phyloP scores from a whole-genome alignment of 2,329 filamentous ascomycete genomes.

The Aspergillus arachidicola region DNA sequence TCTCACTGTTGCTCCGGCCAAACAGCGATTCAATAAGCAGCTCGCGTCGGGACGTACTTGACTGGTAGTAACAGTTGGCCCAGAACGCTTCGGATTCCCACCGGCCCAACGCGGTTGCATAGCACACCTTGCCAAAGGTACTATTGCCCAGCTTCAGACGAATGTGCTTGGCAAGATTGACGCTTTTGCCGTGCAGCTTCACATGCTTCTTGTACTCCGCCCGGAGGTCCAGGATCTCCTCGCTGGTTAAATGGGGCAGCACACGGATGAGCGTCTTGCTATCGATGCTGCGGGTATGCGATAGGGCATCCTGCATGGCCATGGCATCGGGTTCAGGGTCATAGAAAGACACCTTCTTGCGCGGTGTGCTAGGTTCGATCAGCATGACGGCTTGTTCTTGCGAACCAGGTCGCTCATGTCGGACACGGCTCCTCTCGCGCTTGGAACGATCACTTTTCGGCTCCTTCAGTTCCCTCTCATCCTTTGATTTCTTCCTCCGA shows the following conservation, averaged over 20 bases:
- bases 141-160: slow-evolving; percentile 52
- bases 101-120: slow-evolving; percentile 81
- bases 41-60: slow-evolving; percentile 79
- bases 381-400: slow-evolving; percentile 39
- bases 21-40: slow-evolving; percentile 91
- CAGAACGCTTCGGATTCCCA: slow-evolving; percentile 97
- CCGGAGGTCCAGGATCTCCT: slow-evolving; percentile 85
- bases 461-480: slow-evolving; percentile 35
- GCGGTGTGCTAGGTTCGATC: slow-evolving; percentile 50
- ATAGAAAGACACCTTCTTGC: slow-evolving; percentile 74
- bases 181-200: slow-evolving; percentile 59
- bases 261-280: slow-evolving; percentile 76
- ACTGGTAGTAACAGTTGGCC: slow-evolving; percentile 98
- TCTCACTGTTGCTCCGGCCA: slow-evolving; percentile 86
- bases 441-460: slow-evolving; percentile 31
- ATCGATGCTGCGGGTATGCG: slow-evolving; percentile 66
- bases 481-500: slow-evolving; percentile 28
- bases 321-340: slow-evolving; percentile 79
- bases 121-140: slow-evolving; percentile 82
- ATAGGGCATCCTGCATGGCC: slow-evolving; percentile 74
- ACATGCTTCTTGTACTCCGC: slow-evolving; percentile 87
- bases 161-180: slow-evolving; percentile 56
- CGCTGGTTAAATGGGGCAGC: slow-evolving; percentile 78
- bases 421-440: slow-evolving; percentile 24
- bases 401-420: slow-evolving; percentile 32